These are phyloP conservation scores for Trametes versicolor DNA, from an alignment of 1,284 basidiomycete genomes.

Conservation along the genomic window DNA sequence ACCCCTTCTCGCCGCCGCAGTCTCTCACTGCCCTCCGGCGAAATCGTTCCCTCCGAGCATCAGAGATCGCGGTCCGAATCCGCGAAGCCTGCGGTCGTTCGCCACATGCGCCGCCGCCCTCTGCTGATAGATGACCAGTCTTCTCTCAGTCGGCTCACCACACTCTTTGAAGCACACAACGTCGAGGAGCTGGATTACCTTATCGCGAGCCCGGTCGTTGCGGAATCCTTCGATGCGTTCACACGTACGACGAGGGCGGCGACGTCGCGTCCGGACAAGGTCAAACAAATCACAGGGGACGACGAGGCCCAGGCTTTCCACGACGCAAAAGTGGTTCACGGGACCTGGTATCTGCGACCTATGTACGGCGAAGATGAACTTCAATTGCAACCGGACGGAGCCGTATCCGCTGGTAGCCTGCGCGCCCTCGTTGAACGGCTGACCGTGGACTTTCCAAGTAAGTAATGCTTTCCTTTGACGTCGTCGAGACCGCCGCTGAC, in stretches of 20 bases:
- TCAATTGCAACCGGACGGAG: slow-evolving; percentile 63
- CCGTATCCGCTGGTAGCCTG: slow-evolving; percentile 72
- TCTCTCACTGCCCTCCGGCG: slow-evolving; percentile 28
- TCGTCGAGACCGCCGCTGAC: not conserved
- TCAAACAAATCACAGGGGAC: slow-evolving; percentile 56
- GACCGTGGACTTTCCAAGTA: slow-evolving; percentile 65
- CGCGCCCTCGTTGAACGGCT: slow-evolving; percentile 77
- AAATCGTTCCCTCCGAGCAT: slow-evolving; percentile 27
- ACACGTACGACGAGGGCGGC: slow-evolving; percentile 27
- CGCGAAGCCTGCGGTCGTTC: slow-evolving; percentile 29
- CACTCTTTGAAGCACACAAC: slow-evolving; percentile 51
- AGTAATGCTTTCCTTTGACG: slow-evolving; percentile 37
- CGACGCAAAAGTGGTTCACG: slow-evolving; percentile 48
- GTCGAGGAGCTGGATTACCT: slow-evolving; percentile 48
- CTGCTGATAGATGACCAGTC: slow-evolving; percentile 54
- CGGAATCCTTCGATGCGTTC: slow-evolving; percentile 38
- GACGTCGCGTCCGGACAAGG: slow-evolving; percentile 46
- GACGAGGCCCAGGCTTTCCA: slow-evolving; percentile 53
- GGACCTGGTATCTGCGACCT: slow-evolving; percentile 70
- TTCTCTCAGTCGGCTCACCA: slow-evolving; percentile 50
- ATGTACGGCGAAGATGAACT: slow-evolving; percentile 65
- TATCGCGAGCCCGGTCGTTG: slow-evolving; percentile 45
- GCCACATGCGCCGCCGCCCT: slow-evolving; percentile 47
- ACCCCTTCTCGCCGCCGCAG: slow-evolving; percentile 32
- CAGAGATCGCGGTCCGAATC: slow-evolving; percentile 32